Percentiles rank a stretch among this genome's conserved stretches.
Conservation (phyloP, 225 moss, liverwort and hornwort species). For the Ulota crispa region DNA sequence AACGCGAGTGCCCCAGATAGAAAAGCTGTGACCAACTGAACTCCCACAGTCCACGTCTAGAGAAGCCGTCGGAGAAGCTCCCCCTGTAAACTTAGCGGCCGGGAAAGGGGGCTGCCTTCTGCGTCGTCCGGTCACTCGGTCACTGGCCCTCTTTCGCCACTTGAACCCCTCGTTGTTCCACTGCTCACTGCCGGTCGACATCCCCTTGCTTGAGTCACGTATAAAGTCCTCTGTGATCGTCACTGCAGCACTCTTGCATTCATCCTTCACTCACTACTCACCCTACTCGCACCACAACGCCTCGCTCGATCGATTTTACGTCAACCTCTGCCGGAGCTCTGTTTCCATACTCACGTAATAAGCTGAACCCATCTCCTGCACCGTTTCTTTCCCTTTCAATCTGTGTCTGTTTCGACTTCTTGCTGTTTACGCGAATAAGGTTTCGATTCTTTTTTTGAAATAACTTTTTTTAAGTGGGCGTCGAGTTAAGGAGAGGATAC, state of each 20-base stretch:
- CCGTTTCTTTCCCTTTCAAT: background rate
- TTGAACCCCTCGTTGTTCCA: background rate
- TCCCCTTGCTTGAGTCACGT: background rate
- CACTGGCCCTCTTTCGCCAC: no score
- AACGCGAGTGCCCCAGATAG: no score
- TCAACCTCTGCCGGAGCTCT: no score
- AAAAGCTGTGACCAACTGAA: background rate
- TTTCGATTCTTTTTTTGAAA: background rate
- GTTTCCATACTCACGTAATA: background rate
- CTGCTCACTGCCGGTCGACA: background rate
- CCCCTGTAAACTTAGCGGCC: background rate
- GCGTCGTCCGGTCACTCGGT: background rate
- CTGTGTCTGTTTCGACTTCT: background rate
- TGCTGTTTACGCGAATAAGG: background rate
- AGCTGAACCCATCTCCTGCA: background rate
- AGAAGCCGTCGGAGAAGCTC: background rate
- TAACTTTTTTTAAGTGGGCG: background rate
- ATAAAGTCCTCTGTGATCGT: background rate
- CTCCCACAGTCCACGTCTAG: background rate
- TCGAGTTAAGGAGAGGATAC: background rate
- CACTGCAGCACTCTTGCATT: background rate
- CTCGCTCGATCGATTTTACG: background rate
- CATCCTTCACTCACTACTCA: background rate
- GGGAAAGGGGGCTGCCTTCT: background rate
- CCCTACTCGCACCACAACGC: background rate